Evolutionary conservation across 305 asterid species (phyloP).

Genomic region (Withania somnifera): DNA sequence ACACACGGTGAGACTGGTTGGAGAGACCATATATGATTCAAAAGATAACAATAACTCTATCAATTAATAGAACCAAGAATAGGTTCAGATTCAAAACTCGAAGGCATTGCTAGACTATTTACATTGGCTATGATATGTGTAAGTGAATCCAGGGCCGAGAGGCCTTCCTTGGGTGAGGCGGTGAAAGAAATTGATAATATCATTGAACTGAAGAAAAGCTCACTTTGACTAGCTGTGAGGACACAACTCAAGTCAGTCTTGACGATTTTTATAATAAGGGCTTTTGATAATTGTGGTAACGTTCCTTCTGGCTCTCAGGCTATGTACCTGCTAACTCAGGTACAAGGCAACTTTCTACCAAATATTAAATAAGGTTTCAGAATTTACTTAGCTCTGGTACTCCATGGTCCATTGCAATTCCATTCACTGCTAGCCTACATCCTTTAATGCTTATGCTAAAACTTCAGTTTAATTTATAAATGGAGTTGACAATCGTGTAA

Average conservation of each 20-base stretch:
- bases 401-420: too few species aligned
- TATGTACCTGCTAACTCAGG: too few species aligned
- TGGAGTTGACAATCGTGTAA: too few species aligned
- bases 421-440: too few species aligned
- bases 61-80: conserved; percentile 40
- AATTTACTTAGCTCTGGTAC: too few species aligned
- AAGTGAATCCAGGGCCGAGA: conserved; percentile 25
- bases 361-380: too few species aligned
- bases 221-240: conserved; percentile 23
- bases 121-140: conserved; percentile 55
- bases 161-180: conserved; percentile 61
- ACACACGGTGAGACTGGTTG: conserved; percentile 56
- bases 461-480: too few species aligned
- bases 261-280: conserved; percentile 2
- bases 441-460: too few species aligned
- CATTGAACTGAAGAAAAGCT: conserved; percentile 16
- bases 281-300: conserved; percentile 35
- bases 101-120: conserved; percentile 27
- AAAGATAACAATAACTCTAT: conserved; percentile 18
- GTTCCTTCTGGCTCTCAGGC: conserved; percentile 37
- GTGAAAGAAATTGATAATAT: conserved; percentile 51
- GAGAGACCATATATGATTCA: conserved; percentile 24
- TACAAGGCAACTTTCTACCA: too few species aligned
- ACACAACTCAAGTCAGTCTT: conserved; percentile 19
- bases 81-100: conserved; percentile 22